Conservation (phyloP, 2,329 filamentous ascomycete genomes). For the Dactylonectria macrodidyma region DNA sequence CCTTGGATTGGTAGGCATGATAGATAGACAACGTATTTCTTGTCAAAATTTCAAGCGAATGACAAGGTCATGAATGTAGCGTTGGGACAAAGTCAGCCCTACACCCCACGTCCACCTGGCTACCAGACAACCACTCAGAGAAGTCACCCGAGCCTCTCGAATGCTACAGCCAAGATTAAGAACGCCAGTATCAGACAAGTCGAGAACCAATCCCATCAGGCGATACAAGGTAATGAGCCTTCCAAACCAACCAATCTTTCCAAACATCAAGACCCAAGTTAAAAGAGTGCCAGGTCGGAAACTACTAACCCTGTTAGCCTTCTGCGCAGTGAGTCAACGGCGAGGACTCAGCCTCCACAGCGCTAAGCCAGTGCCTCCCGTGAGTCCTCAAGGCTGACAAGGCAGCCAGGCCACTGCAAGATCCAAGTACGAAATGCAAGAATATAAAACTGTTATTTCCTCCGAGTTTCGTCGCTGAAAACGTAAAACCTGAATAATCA, state of each 20-base stretch:
- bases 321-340: constrained; percentile 42
- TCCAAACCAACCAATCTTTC: background rate
- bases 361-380: constrained; percentile 17
- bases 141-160: background rate
- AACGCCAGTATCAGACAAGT: too few species aligned
- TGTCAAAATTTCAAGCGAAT: too few species aligned
- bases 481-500: background rate
- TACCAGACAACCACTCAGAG: background rate
- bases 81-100: background rate
- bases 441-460: constrained; percentile 23
- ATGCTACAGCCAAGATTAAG: too few species aligned
- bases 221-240: background rate
- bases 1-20: too few species aligned
- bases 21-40: too few species aligned
- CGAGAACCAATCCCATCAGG: background rate
- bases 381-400: constrained; percentile 34
- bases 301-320: background rate
- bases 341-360: constrained; percentile 33
- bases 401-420: constrained; percentile 1
- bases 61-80: too few species aligned
- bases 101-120: background rate
- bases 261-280: background rate
- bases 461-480: background rate
- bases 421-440: background rate
- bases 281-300: background rate